Base-by-base conservation (phyloP, 73 alveolate species). In the Blepharisma stoltei region DNA sequence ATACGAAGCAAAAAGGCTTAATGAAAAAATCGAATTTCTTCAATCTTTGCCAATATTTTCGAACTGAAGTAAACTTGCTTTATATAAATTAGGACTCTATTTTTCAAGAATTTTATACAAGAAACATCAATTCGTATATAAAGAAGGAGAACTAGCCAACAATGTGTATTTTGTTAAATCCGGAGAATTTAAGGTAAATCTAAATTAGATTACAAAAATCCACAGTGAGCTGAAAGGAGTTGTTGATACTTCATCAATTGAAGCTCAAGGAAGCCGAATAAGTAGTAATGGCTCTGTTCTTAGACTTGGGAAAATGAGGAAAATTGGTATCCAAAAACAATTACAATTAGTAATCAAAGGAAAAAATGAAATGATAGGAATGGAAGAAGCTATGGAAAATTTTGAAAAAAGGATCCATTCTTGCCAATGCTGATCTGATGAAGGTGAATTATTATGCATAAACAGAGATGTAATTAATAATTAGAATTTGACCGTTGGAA, bases 11-110 rank as follows among this genome's bases (percentile, higher is more conserved):
- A 71, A 48, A 71, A 9, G 14, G 7, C 38, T 43, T 1, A 48
- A 71, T 20, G 81, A 71, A 32, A 71, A 71, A 71, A 46, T 46
- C n/a, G 23, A 43, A 38, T 71, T 71, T 45, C 71, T 71, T n/a
- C 71, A 71, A 46, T 5, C 21, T 27, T 41, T 71, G 11, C 67
- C 81, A 8, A 8, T 71, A 3, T 71, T 71, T 71, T 43, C 71
- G 18, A 20, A 14, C 5, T 32, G n/a, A 1, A 23, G 73, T 2
- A 71, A 71, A 45, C 3, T 20, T 1, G 18, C 46, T 48, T 44
- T 71, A 6, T 20, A 27, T 8, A 71, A 45, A 75, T 18, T 71
- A 6, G 7, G 41, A 7, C 54, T 43, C 25, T 43, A 43, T 44
- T 18, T 71, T 48, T 6, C 71, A 6, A n/a, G 27, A 45, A 43